phyloP scores from a whole-genome alignment of 768 basidiomycete genomes.

The Termitomyces sp. region DNA sequence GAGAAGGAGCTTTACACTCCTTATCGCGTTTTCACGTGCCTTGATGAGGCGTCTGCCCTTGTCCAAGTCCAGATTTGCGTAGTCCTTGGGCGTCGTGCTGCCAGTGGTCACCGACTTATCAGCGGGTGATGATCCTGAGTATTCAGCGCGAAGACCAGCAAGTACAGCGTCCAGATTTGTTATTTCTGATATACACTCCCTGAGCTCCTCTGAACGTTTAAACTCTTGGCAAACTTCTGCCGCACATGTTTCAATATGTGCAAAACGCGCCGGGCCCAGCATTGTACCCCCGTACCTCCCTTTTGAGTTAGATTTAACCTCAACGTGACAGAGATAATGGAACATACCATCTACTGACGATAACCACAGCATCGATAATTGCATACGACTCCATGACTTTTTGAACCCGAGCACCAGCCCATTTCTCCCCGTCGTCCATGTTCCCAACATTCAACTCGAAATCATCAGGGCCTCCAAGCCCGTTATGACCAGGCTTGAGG shows the following conservation, averaged over 20 bases:
- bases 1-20: slow-evolving; percentile 56
- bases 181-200: slow-evolving; percentile 57
- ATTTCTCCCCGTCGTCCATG: slow-evolving; percentile 79
- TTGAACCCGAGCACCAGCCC: slow-evolving; percentile 62
- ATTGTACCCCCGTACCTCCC: slow-evolving; percentile 79
- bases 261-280: slow-evolving; percentile 73
- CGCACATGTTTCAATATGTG: slow-evolving; percentile 76
- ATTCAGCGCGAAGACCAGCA: slow-evolving; percentile 50
- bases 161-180: slow-evolving; percentile 62
- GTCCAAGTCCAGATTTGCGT: slow-evolving; percentile 53
- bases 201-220: slow-evolving; percentile 65
- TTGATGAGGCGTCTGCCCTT: slow-evolving; percentile 68
- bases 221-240: slow-evolving; percentile 71
- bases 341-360: slow-evolving; percentile 74
- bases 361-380: slow-evolving; percentile 74
- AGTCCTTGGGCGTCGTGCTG: slow-evolving; percentile 37
- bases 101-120: slow-evolving; percentile 3
- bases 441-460: slow-evolving; percentile 64
- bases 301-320: not conserved
- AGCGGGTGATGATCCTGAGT: slow-evolving; percentile 26
- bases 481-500: slow-evolving; percentile 60
- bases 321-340: not conserved
- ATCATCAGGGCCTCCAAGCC: slow-evolving; percentile 71
- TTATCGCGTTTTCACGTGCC: slow-evolving; percentile 69
- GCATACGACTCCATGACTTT: slow-evolving; percentile 69